A percentile compares a stretch with the other conserved stretches of the same genome.
Evolutionary conservation across 1,139 yeast genomes (phyloP).

Genomic region (Protomyces inundatus): DNA sequence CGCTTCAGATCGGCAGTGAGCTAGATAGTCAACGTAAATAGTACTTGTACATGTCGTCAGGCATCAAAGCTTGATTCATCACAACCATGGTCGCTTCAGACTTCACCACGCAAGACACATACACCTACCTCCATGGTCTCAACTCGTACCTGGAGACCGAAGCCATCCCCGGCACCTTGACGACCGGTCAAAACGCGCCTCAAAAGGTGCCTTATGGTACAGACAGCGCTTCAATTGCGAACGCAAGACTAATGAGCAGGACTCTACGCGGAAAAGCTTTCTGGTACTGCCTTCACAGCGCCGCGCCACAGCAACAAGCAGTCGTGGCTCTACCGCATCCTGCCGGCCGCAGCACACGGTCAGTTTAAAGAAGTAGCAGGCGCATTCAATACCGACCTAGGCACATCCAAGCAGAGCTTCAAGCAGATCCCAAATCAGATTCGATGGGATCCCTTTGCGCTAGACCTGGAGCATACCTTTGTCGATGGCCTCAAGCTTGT

Average conservation of each 20-base stretch:
- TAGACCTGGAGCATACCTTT: constrained; percentile 33
- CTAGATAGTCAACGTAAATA: too few species aligned
- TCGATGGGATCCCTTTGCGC: constrained; percentile 37
- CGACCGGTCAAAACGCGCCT: constrained; percentile 29
- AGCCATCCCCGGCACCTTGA: constrained; percentile 29
- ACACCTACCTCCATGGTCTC: neutral
- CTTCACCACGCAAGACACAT: neutral
- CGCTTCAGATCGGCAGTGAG: too few species aligned
- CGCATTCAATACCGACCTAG: neutral
- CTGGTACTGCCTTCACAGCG: constrained; percentile 28
- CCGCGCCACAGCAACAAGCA: constrained; percentile 25
- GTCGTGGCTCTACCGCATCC: constrained; percentile 29
- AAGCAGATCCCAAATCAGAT: constrained; percentile 31
- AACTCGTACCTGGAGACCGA: constrained; percentile 10
- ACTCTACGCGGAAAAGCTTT: constrained; percentile 23
- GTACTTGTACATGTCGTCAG: too few species aligned
- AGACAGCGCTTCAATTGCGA: neutral
- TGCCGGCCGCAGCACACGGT: constrained; percentile 21
- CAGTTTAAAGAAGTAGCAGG: neutral
- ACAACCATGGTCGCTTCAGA: neutral
- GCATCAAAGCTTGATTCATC: too few species aligned
- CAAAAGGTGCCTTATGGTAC: constrained; percentile 26
- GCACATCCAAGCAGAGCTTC: neutral
- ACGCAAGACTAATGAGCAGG: neutral
- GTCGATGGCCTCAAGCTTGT: constrained; percentile 35